phyloP scores from a whole-genome alignment of 2,329 filamentous ascomycete genomes.

The Dendryphion nanum region DNA sequence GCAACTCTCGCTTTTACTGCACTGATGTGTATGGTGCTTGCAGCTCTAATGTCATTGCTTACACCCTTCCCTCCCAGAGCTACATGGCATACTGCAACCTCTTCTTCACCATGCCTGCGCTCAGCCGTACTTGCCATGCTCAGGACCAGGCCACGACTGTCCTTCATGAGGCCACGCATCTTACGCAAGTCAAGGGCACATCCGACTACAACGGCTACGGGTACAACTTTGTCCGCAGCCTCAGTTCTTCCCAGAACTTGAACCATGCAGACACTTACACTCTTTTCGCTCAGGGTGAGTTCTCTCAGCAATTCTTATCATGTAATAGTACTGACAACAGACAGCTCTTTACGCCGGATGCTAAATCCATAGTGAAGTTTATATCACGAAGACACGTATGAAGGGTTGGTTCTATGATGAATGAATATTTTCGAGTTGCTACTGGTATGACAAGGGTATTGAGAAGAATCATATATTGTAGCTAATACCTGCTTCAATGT shows the following conservation, averaged over 20 bases:
- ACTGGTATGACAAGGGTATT: too few relatives aligned
- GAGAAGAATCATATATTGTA: too few relatives aligned
- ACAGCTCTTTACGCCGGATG: slow-evolving; percentile 2
- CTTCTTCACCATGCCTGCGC: slow-evolving; percentile 54
- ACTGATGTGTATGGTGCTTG: slow-evolving; percentile 55
- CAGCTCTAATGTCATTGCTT: slow-evolving; percentile 53
- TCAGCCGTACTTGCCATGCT: slow-evolving; percentile 54
- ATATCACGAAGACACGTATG: too few relatives aligned
- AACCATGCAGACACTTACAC: slow-evolving; percentile 62
- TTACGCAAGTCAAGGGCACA: slow-evolving; percentile 52
- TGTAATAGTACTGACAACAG: background rate
- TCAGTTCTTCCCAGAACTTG: slow-evolving; percentile 53
- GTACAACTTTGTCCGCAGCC: slow-evolving; percentile 47
- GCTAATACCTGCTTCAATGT: too few relatives aligned
- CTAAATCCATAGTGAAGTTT: background rate
- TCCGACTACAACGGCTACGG: slow-evolving; percentile 59
- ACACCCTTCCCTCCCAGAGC: slow-evolving; percentile 54
- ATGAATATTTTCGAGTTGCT: too few relatives aligned
- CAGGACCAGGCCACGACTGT: slow-evolving; percentile 64
- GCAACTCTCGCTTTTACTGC: slow-evolving; percentile 57
- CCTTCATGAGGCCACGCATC: slow-evolving; percentile 65
- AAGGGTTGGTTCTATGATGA: too few relatives aligned
- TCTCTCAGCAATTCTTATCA: background rate
- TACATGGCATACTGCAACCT: slow-evolving; percentile 60
- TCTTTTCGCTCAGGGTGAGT: slow-evolving; percentile 9